Evolutionary conservation across 768 basidiomycete genomes (phyloP).

Genomic region (Psilocybe subaeruginosa): DNA sequence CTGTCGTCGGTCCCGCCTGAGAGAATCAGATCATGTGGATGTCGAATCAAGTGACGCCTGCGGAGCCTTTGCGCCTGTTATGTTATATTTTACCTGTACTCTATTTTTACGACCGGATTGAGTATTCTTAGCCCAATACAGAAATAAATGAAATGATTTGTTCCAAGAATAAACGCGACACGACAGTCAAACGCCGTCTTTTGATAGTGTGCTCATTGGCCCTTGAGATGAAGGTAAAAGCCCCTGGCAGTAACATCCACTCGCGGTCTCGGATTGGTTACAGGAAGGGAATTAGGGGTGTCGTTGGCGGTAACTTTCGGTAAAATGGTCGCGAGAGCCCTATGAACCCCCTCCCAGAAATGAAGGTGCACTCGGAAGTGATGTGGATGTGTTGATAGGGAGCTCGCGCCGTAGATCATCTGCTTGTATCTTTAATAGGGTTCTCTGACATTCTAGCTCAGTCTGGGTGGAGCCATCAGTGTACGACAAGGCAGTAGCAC

Average conservation of each 20-base stretch:
- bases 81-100: slow-evolving; percentile 10
- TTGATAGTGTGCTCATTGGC: slow-evolving; percentile 6
- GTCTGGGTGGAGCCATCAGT: slow-evolving; percentile 1
- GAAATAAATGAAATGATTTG: not conserved
- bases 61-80: not conserved
- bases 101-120: slow-evolving; percentile 10
- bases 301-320: not conserved
- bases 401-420: not conserved
- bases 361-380: not conserved
- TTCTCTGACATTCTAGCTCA: not conserved
- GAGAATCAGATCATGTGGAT: slow-evolving; percentile 2
- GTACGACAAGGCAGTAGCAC: not conserved
- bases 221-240: slow-evolving; percentile 2
- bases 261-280: not conserved
- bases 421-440: not conserved
- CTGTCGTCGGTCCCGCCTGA: slow-evolving; percentile 27
- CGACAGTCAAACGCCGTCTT: not conserved
- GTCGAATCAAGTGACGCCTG: slow-evolving; percentile 1
- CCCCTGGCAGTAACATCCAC: slow-evolving; percentile 1
- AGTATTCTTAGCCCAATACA: slow-evolving; percentile 3
- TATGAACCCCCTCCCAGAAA: not conserved
- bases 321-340: not conserved
- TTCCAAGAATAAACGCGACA: not conserved
- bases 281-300: not conserved
- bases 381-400: not conserved